Evolutionary conservation across 192 early-diverging fungal genomes (phyloP).

Genomic region (Coemansia sp.): DNA sequence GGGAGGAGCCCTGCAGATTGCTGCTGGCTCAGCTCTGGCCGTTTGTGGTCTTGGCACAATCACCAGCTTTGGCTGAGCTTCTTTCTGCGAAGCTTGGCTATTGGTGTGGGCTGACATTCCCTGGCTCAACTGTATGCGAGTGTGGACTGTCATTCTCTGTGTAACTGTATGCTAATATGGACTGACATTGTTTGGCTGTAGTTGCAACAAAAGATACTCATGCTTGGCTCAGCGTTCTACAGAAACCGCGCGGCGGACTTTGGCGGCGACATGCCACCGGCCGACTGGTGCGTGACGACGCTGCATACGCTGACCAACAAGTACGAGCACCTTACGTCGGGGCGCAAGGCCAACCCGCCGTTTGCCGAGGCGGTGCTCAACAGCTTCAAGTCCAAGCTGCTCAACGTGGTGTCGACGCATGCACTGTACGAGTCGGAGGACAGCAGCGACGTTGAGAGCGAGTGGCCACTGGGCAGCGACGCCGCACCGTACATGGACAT

Average conservation of each 20-base stretch:
- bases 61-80: not conserved
- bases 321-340: slow-evolving; percentile 54
- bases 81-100: not conserved
- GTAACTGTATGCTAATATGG: not conserved
- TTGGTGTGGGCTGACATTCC: not conserved
- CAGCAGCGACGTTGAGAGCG: slow-evolving; percentile 43
- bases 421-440: slow-evolving; percentile 42
- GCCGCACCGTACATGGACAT: slow-evolving; percentile 24
- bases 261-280: slow-evolving; percentile 40
- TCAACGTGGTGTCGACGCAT: slow-evolving; percentile 38
- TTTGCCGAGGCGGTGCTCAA: slow-evolving; percentile 55
- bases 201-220: not conserved
- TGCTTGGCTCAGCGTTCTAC: slow-evolving; percentile 27
- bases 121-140: not conserved
- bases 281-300: slow-evolving; percentile 52
- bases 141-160: too few relatives aligned
- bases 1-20: not conserved
- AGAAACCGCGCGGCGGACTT: slow-evolving; percentile 12
- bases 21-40: not conserved
- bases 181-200: not conserved
- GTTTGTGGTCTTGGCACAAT: not conserved
- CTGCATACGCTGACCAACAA: slow-evolving; percentile 46
- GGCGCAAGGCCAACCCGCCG: slow-evolving; percentile 53
- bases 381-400: slow-evolving; percentile 57
- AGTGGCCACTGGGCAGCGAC: slow-evolving; percentile 35